Base-by-base conservation (phyloP, 2,329 filamentous ascomycete genomes). In the Monilinia polystroma region DNA sequence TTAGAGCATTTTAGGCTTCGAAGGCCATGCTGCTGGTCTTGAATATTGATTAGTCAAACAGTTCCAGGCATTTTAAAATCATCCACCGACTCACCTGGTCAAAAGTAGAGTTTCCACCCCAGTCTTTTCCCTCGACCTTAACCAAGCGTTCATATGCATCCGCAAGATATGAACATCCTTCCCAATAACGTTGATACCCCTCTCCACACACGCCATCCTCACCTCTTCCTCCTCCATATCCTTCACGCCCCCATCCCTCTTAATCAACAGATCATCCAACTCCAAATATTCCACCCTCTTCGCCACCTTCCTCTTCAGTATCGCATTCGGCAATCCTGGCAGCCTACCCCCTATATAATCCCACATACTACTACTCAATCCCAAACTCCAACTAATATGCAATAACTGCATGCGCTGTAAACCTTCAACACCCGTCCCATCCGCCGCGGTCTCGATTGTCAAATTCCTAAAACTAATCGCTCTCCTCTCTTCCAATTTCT, bases 261-360 rank as follows among this genome's bases (percentile, higher is more conserved):
- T 73, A 58, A 97, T 83, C 76, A 94, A 80, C 70, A 74, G 78
- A 78, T 96, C 92, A 78, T 97, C 93, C 49, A 82, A 78, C 56
- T 83, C 82, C 69, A 97, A 76, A 74, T 90, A 91, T 52, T 82
- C 78, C 71, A 92, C 79, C 69, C 84, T 81, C 72, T 80, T 78
- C 62, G 73, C 72, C 53, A 92, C 79, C 69, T 82, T 82, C 63
- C 80, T 77, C 66, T 80, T 77, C 76, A 92, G 81, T 72, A 90
- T 76, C 4, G 76, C 75, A 1, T 79, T 79, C 10, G 85, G 81
- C 35, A 79, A 77, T 14, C 73, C 74, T 1, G 74, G 74, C 4
- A 72, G 64, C n/a, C 64, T 55, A 3, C 75, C 64, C 79, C 77
- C 67, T 82, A 77, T 1, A 81, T 81, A 52, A 84, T 69, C 63